Conservation (phyloP, 441 rosid genomes). For the Gossypium davidsonii region DNA sequence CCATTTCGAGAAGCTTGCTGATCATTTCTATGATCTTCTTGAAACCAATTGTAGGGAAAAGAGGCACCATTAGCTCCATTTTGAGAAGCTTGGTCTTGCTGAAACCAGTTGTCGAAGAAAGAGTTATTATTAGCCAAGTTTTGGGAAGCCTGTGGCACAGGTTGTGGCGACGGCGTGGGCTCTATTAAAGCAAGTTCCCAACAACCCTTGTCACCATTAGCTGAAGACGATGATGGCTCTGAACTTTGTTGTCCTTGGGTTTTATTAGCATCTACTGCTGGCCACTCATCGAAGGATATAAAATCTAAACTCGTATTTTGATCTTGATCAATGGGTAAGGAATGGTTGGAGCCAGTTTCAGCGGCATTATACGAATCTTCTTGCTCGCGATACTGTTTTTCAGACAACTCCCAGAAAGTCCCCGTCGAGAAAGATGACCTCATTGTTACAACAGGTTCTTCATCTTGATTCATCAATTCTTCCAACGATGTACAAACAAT, state of each 20-base stretch:
- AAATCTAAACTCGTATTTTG: slow-evolving; percentile 25
- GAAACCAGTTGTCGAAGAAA: not conserved
- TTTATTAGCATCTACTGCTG: slow-evolving; percentile 11
- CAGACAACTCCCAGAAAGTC: slow-evolving; percentile 27
- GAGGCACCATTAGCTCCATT: not conserved
- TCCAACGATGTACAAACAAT: slow-evolving; percentile 38
- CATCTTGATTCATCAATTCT: slow-evolving; percentile 37
- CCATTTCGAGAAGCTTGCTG: slow-evolving; percentile 16
- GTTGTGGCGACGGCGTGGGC: not conserved
- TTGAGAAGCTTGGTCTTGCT: not conserved
- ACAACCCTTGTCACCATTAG: not conserved
- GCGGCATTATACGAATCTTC: slow-evolving; percentile 18
- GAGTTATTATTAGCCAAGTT: not conserved
- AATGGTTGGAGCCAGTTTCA: slow-evolving; percentile 30
- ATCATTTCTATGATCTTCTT: slow-evolving; percentile 6
- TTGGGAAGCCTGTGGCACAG: not conserved
- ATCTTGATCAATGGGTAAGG: slow-evolving; percentile 26
- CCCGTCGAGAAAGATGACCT: slow-evolving; percentile 25
- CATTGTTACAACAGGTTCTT: slow-evolving; percentile 26
- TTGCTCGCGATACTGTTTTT: slow-evolving; percentile 16
- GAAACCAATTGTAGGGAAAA: slow-evolving; percentile 36
- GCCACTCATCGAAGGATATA: slow-evolving; percentile 40
- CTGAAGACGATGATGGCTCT: not conserved
- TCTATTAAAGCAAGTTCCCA: not conserved
- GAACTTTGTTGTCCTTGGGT: not conserved